Evolutionary conservation across 2,329 filamentous ascomycete genomes (phyloP), one percentile per base, ranked within the genome.

Genomic region (Neonectria sp.): DNA sequence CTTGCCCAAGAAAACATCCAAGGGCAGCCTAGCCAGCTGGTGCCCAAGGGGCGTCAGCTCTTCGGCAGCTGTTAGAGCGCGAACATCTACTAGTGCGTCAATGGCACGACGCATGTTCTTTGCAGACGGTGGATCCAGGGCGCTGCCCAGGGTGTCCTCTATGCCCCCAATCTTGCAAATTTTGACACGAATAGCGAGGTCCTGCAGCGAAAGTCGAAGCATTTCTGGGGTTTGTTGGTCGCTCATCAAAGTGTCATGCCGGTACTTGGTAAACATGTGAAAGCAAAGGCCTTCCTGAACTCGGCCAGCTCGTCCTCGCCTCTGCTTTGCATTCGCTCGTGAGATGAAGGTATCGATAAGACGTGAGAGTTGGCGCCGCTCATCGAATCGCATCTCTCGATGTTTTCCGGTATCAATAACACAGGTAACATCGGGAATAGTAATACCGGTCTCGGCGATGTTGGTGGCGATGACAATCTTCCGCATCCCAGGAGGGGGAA

Each of bases 401-500:
- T 98, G 95, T 80, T 97, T 98, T 63, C 96, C 96, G 1, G 95
- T 95, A 79, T 99, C 96, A 65, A 99, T 93, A 52, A 99, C 96
- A 74, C 95, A 97, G 0, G 96, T 98, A 33, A 99, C 94, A 78
- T 99, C 96, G 1, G 96, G 96, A 71, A 99, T 99, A 0, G 96
- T 99, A 77, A 99, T 97, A 84, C 96, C 96, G 1, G 96, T 99
- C 80, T 99, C 96, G 5, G 96, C 96, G 79, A 99, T 99, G 77
- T 99, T 99, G 15, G 96, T 99, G 2, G 96, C 95, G 61, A 99
- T 88, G 2, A 99, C 95, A 70, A 99, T 96, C 82, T 99, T 99
- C 69, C 95, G 89, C 63, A 91, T 86, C 0, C 95, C 95, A 3
- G 86, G 87, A 1, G 95, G 94, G 6, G 96, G 96, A 0, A 97